Base-by-base conservation (phyloP, 2,329 filamentous ascomycete species). In the Alternaria sp. region DNA sequence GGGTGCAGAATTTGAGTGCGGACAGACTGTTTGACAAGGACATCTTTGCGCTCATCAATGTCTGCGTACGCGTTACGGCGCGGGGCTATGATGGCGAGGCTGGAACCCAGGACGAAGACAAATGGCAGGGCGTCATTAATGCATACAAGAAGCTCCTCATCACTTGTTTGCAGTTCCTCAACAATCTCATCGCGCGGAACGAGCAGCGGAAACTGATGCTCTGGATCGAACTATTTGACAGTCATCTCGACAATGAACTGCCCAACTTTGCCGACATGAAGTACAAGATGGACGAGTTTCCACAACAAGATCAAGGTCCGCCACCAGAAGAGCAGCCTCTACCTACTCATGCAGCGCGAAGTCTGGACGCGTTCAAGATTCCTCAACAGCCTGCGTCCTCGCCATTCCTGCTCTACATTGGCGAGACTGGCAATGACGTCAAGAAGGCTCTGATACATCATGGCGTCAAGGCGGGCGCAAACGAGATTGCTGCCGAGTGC, bases 81-180 rank as follows among this genome's bases (percentile, higher is more conserved):
- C 79, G 88, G 67, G 88, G 88, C 0, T 90, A 88, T 65, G 88
- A 90, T 76, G 88, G 88, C 30, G 87, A 89, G 72, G 85, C 87
- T 6, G 86, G 87, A 61, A 85, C 85, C 5, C 82, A 85, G 57
- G 87, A 89, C 61, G 87, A 90, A 76, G 87, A 89, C 68, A 86
- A 87, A 67, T 90, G 88, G 87, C 87, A 89, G 77, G 86, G 85
- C 76, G 86, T 89, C 58, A 87, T 90, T 65, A 89, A 88, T 72
- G 84, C 87, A 5, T 90, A 89, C 79, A 90, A 90, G 79, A 87
- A 88, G 69, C 80, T 90, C 17, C 81, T 90, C 70, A 89, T 90
- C 59, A 89, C 87, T 3, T 87, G 86, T 65, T 81, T 90, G n/a
- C 88, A 90, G 72, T 89, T 89, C 67, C 78, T 90, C 59, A 89